Percentiles rank a stretch among this genome's conserved stretches.
Conservation (phyloP, 179 eudicot genomes). For the Beta corolliflora region DNA sequence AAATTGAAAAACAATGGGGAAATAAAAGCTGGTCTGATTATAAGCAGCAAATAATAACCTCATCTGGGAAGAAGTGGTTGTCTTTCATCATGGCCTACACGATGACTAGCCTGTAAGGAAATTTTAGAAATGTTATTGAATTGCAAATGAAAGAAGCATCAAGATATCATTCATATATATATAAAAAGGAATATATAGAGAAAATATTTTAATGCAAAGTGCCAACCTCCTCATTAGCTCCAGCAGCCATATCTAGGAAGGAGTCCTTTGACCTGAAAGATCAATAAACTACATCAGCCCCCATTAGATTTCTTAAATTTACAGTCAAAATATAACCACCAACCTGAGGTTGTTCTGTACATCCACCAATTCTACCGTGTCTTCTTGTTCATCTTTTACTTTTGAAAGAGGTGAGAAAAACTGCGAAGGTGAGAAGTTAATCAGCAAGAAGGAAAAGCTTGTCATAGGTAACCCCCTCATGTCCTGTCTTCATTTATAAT, state of each 20-base stretch:
- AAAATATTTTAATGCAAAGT: slow-evolving; percentile 9
- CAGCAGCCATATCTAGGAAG: slow-evolving; percentile 75
- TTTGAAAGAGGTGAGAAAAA: slow-evolving; percentile 97
- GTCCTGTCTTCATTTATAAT: slow-evolving; percentile 8
- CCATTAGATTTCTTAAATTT: not conserved
- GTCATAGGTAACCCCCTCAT: not conserved
- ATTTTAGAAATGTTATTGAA: slow-evolving; percentile 9
- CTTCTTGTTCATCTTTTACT: slow-evolving; percentile 73
- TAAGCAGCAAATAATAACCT: slow-evolving; percentile 29
- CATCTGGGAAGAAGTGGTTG: slow-evolving; percentile 81
- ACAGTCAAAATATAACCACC: not conserved
- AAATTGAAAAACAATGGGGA: not conserved
- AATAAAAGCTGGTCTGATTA: not conserved
- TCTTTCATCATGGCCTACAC: slow-evolving; percentile 62
- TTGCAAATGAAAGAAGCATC: not conserved
- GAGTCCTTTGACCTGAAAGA: slow-evolving; percentile 57
- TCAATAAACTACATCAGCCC: slow-evolving; percentile 12
- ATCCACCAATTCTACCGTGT: slow-evolving; percentile 55
- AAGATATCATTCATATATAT: not conserved
- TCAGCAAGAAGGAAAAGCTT: slow-evolving; percentile 22
- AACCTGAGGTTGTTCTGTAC: slow-evolving; percentile 59
- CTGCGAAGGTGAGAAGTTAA: slow-evolving; percentile 42
- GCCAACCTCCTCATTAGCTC: slow-evolving; percentile 84
- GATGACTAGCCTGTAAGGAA: slow-evolving; percentile 64
- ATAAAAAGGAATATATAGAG: not conserved